Conservation (phyloP, 2,329 filamentous ascomycete genomes). For the Venturia nashicola region DNA sequence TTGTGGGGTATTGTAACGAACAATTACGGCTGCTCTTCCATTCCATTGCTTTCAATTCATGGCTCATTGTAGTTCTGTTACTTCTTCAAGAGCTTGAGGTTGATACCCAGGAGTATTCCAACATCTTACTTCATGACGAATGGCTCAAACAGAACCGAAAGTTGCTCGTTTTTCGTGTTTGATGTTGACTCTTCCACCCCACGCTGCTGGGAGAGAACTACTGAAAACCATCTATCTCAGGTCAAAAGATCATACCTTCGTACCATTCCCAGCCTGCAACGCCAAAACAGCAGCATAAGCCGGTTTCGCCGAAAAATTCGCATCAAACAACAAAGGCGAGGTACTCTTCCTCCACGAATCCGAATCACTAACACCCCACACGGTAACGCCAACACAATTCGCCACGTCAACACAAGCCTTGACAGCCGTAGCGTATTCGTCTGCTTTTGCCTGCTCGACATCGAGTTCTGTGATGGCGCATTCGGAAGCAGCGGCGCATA, state of each 20-base stretch:
- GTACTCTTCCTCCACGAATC: conserved; percentile 28
- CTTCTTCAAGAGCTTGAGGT: no score
- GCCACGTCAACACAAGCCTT: conserved; percentile 45
- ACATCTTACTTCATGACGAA: neutral
- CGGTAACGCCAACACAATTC: conserved; percentile 54
- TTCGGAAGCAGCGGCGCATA: conserved; percentile 42
- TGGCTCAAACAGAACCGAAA: neutral
- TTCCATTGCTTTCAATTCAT: neutral
- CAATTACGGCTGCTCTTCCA: neutral
- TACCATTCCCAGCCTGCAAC: neutral
- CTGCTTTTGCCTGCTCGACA: conserved; percentile 43
- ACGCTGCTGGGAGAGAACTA: no score
- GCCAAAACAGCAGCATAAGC: conserved; percentile 22
- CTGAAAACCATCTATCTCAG: no score
- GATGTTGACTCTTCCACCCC: neutral
- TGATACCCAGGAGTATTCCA: no score
- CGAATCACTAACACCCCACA: conserved; percentile 40
- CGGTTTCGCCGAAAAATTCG: conserved; percentile 28
- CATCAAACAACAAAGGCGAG: conserved; percentile 31
- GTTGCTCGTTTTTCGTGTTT: neutral
- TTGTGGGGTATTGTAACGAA: neutral
- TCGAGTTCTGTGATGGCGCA: conserved; percentile 58
- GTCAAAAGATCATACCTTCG: neutral
- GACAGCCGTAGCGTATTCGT: conserved; percentile 43
- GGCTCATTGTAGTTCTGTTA: neutral